Conservation (phyloP, 1,284 basidiomycete species). For the Leccinum fallax region DNA sequence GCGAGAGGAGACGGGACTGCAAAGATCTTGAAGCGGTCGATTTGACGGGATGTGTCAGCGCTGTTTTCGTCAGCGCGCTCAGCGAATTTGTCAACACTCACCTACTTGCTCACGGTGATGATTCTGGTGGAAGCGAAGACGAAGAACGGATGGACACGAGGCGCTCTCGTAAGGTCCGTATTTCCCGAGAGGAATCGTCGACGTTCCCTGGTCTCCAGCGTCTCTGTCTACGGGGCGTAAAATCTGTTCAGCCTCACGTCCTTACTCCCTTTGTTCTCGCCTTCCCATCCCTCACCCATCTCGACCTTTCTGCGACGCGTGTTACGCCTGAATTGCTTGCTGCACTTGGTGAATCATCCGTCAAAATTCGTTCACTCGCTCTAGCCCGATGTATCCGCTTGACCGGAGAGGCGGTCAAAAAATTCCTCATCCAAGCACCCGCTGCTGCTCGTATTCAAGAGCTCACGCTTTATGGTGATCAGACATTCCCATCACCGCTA, state of each 20-base stretch:
- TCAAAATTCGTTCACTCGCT: slow-evolving; percentile 79
- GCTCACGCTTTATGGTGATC: slow-evolving; percentile 88
- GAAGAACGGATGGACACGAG: slow-evolving; percentile 33
- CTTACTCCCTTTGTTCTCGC: slow-evolving; percentile 83
- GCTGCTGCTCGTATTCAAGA: slow-evolving; percentile 72
- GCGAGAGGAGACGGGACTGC: slow-evolving; percentile 75
- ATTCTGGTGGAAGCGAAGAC: slow-evolving; percentile 50
- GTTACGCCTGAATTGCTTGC: slow-evolving; percentile 77
- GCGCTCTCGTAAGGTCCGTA: slow-evolving; percentile 37
- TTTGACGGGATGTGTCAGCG: slow-evolving; percentile 92
- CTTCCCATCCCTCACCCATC: slow-evolving; percentile 86
- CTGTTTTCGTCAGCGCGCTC: slow-evolving; percentile 83
- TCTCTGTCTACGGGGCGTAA: slow-evolving; percentile 85
- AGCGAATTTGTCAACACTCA: slow-evolving; percentile 80
- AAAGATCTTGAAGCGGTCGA: slow-evolving; percentile 88
- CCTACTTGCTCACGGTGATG: slow-evolving; percentile 52
- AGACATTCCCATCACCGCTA: slow-evolving; percentile 83
- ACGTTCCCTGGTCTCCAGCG: slow-evolving; percentile 80
- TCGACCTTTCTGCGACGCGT: slow-evolving; percentile 88
- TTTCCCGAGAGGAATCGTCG: slow-evolving; percentile 50
- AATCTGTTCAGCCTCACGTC: slow-evolving; percentile 70
- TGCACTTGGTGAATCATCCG: slow-evolving; percentile 64
- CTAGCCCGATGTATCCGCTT: slow-evolving; percentile 88
- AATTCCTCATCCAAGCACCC: slow-evolving; percentile 73
- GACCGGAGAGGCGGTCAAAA: slow-evolving; percentile 76